Percentiles rank a stretch among this genome's conserved stretches.
These are phyloP conservation scores for Phytophthora pistaciae DNA, from an alignment of 352 stramenopile species.

Conservation along the genomic window DNA sequence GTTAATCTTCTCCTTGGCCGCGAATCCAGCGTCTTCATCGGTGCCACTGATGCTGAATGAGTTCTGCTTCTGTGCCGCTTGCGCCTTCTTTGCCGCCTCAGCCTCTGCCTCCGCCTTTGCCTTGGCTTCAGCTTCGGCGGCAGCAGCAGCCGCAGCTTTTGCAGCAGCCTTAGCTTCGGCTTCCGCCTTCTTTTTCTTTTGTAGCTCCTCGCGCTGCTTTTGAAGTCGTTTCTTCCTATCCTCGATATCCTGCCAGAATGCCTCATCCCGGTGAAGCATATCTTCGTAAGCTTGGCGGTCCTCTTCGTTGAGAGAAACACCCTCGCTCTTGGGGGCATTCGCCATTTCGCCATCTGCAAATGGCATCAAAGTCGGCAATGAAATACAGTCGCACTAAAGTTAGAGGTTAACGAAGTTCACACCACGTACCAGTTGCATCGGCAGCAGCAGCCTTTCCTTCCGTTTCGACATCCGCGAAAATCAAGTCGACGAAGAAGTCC, in stretches of 20 bases:
- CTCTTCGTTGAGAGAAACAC: constrained; percentile 79
- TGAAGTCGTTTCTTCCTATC: constrained; percentile 77
- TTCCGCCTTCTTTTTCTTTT: constrained; percentile 73
- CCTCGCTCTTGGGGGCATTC: constrained; percentile 66
- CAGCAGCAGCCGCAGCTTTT: constrained; percentile 41
- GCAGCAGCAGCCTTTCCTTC: constrained; percentile 48
- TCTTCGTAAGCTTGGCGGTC: constrained; percentile 89
- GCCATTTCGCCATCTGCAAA: constrained; percentile 18
- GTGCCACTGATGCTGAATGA: constrained; percentile 81
- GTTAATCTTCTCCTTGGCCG: constrained; percentile 50
- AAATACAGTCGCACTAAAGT: neutral
- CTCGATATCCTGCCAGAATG: constrained; percentile 90
- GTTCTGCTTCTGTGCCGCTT: constrained; percentile 48
- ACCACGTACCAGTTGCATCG: constrained; percentile 26
- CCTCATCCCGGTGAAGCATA: constrained; percentile 88
- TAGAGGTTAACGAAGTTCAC: neutral
- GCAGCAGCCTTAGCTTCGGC: constrained; percentile 54
- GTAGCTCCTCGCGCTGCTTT: constrained; percentile 75
- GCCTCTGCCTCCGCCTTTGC: constrained; percentile 45
- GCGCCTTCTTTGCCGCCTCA: constrained; percentile 35
- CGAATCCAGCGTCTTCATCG: constrained; percentile 63
- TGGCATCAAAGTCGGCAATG: neutral
- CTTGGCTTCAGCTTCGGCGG: constrained; percentile 45
- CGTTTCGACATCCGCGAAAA: constrained; percentile 95
- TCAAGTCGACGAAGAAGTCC: constrained; percentile 97